These are phyloP conservation scores for Durio zibethinus DNA, from an alignment of 345 rosid genomes.

Conservation along the genomic window DNA sequence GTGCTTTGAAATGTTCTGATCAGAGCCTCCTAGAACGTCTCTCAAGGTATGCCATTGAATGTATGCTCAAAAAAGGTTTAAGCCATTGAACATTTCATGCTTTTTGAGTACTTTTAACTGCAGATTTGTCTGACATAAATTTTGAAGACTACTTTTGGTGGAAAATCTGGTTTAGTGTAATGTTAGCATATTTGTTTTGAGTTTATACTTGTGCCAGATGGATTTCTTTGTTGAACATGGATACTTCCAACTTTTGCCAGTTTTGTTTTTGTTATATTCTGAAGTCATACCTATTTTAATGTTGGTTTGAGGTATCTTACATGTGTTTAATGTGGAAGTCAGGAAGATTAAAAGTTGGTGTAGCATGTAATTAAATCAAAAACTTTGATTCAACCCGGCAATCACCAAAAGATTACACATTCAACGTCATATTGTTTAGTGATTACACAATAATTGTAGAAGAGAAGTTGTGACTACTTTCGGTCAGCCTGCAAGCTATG, in stretches of 20 bases:
- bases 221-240: neutral
- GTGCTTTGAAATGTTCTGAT: slow-evolving; percentile 65
- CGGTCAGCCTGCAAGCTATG: neutral
- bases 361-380: neutral
- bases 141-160: neutral
- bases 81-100: neutral
- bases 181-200: neutral
- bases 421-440: neutral
- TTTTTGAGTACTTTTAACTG: neutral
- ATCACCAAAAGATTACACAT: neutral
- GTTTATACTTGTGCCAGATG: neutral
- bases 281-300: neutral
- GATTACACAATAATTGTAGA: no score
- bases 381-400: neutral
- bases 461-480: neutral
- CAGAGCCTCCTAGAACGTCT: slow-evolving; percentile 60
- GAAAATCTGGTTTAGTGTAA: neutral
- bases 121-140: neutral
- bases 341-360: neutral
- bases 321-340: neutral
- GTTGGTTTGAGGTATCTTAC: neutral
- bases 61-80: neutral
- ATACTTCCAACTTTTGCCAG: neutral
- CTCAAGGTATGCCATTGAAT: slow-evolving; percentile 44
- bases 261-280: no score